Base-by-base conservation (phyloP, 176 grass and related monocot genomes). In the sorghum (Sorghum bicolor) region DNA sequence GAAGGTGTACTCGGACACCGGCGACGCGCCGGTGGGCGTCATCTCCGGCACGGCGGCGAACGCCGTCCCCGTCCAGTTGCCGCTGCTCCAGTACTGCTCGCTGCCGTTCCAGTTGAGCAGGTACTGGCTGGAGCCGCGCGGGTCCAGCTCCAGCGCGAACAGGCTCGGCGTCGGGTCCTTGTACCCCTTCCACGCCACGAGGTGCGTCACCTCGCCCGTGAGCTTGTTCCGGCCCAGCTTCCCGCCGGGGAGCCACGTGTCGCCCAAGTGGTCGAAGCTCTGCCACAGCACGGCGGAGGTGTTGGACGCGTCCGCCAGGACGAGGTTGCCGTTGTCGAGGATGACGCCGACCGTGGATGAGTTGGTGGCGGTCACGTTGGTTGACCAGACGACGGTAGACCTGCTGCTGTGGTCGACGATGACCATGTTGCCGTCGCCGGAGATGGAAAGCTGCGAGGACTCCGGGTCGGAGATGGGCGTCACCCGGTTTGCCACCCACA, bases 201-300 rank as follows among this genome's bases (percentile, higher is more conserved):
- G 83, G 1, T 2, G 79, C 3, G 67, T 85, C 29, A 85, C 83
- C 79, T 69, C 43, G 76, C 83, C 76, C 1, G 86, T 88, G 12
- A 19, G 43, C 86, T 94, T 94, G 79, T 77, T 88, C 57, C 86
- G 74, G 69, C 88, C 83, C 2, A 91, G 71, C 77, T 25, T 94
- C 29, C 80, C 86, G 39, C 92, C 89, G 4, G 92, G 89, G 3
- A 94, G 80, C 89, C 86, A 94, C 24, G 89, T 91, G 80, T 94
- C 39, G 38, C 83, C 87, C 33, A 88, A 90, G 81, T 91, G 83
- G 43, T 94, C 88, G 32, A 91, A 88, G 83, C 92, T 94, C 72
- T 94, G 92, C 92, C 92, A 94, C 58, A 91, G 79, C 65, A 83
- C 47, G 32, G 3, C 48, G 20, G 79, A 74, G 60, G 84, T 70